phyloP scores from a whole-genome alignment of 345 rosid genomes.

The Dipteronia sinensis region DNA sequence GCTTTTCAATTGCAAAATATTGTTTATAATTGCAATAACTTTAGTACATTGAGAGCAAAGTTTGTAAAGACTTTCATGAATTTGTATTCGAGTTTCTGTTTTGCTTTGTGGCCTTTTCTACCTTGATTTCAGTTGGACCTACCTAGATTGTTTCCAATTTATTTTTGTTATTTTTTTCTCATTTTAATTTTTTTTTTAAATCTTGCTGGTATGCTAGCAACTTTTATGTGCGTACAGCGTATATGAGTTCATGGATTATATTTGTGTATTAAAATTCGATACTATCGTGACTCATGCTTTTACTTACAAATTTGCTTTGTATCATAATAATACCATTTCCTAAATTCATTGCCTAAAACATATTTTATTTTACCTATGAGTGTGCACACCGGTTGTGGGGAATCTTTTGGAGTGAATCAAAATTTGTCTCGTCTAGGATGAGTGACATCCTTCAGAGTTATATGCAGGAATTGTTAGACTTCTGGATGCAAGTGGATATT shows the following conservation, averaged over 20 bases:
- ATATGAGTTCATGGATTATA: background rate
- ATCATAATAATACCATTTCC: background rate
- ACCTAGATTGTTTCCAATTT: background rate
- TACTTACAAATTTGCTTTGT: background rate
- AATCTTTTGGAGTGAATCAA: background rate
- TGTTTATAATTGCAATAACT: background rate
- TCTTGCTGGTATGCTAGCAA: background rate
- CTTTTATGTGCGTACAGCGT: background rate
- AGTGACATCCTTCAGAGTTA: background rate
- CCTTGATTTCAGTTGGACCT: constrained; percentile 5
- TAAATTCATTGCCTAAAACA: background rate
- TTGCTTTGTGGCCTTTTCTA: background rate
- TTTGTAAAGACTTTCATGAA: background rate
- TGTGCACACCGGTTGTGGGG: background rate
- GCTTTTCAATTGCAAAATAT: background rate
- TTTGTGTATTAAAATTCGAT: background rate
- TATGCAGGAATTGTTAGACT: background rate
- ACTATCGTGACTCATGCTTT: background rate
- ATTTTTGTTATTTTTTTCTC: background rate
- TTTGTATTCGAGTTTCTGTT: background rate
- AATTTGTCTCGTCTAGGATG: background rate
- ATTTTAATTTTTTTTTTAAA: background rate
- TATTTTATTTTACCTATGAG: background rate
- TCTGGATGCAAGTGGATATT: background rate
- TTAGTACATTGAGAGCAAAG: background rate